Conservation (phyloP, 139 green algal genomes). For the Deuterostichococcus epilithicus region DNA sequence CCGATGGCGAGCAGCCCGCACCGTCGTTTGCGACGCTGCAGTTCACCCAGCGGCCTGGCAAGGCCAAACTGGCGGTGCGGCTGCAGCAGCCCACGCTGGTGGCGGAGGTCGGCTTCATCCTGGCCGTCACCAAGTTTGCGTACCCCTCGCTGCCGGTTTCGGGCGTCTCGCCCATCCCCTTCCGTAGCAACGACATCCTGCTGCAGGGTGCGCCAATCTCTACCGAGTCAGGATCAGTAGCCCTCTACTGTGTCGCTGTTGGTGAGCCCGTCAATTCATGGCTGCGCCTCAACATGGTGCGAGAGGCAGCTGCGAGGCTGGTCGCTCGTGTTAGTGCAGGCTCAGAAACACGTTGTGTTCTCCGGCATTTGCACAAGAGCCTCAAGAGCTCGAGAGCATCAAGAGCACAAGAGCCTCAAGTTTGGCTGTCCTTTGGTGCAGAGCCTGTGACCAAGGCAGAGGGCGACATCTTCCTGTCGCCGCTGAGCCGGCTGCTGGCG, state of each 20-base stretch:
- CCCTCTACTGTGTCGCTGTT: no score
- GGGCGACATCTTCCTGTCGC: conserved; percentile 76
- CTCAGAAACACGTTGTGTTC: no score
- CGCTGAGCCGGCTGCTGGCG: conserved; percentile 77
- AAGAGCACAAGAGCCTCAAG: background rate
- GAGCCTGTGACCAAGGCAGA: conserved; percentile 29
- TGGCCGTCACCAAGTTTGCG: conserved; percentile 73
- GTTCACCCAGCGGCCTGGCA: background rate
- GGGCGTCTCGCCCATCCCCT: conserved; percentile 29
- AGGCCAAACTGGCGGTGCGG: conserved; percentile 46
- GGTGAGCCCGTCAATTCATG: no score
- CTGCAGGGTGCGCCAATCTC: conserved; percentile 23
- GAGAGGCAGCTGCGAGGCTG: no score
- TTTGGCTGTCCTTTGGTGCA: no score
- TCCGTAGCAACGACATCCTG: conserved; percentile 32
- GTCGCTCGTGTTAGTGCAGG: no score
- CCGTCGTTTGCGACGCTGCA: background rate
- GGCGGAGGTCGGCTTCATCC: conserved; percentile 81
- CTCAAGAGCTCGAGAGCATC: background rate
- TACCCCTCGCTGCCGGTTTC: conserved; percentile 41
- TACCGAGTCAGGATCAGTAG: background rate
- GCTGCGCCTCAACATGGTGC: no score
- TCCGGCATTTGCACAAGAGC: background rate
- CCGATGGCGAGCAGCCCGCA: background rate
- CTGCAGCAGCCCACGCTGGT: conserved; percentile 83